These are phyloP conservation scores for Hansenula sp. DNA, from an alignment of 1,139 yeast species.

Conservation along the genomic window DNA sequence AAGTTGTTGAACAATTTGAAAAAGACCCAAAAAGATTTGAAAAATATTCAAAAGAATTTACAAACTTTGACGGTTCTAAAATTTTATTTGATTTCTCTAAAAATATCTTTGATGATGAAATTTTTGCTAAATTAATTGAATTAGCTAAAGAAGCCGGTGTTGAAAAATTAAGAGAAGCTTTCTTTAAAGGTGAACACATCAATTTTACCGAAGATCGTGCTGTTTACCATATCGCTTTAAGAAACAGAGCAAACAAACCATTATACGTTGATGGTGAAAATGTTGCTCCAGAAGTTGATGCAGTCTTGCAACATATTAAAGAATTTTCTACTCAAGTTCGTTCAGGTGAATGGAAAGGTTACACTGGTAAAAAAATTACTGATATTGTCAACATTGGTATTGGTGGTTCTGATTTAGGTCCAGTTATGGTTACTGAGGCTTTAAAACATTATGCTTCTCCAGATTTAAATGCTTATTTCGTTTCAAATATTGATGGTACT, in stretches of 20 bases:
- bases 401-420: slow-evolving; percentile 98
- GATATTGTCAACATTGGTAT: slow-evolving; percentile 97
- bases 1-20: slow-evolving; percentile 67
- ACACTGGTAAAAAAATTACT: slow-evolving; percentile 89
- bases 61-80: slow-evolving; percentile 80
- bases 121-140: slow-evolving; percentile 58
- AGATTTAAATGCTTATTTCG: slow-evolving; percentile 81
- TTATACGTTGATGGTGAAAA: slow-evolving; percentile 88
- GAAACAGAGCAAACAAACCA: slow-evolving; percentile 80
- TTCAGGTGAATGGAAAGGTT: slow-evolving; percentile 94
- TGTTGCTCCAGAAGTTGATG: slow-evolving; percentile 86
- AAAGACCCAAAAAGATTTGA: slow-evolving; percentile 70
- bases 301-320: slow-evolving; percentile 91
- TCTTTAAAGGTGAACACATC: slow-evolving; percentile 91
- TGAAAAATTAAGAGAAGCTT: slow-evolving; percentile 79
- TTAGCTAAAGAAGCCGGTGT: slow-evolving; percentile 91
- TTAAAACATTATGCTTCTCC: slow-evolving; percentile 82
- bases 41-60: slow-evolving; percentile 72
- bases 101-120: slow-evolving; percentile 85
- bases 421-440: slow-evolving; percentile 99
- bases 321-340: slow-evolving; percentile 88
- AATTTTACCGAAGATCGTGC: slow-evolving; percentile 96
- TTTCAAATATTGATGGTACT: slow-evolving; percentile 97
- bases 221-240: slow-evolving; percentile 91
- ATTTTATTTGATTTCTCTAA: slow-evolving; percentile 93